phyloP scores from a whole-genome alignment of 805 yeast genomes.

The Clavispora fructus region DNA sequence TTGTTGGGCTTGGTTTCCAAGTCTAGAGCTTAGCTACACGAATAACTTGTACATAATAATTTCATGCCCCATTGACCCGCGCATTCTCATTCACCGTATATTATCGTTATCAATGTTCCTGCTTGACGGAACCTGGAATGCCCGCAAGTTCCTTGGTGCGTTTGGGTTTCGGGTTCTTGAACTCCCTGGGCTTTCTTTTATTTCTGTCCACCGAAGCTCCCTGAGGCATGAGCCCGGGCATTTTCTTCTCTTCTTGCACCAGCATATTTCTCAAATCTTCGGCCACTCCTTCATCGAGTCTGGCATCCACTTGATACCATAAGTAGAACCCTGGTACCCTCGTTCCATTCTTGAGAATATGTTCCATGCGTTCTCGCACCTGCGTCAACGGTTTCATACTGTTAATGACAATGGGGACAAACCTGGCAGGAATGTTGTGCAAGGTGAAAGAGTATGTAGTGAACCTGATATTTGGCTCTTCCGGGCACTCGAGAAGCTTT shows the following conservation, averaged over 20 bases:
- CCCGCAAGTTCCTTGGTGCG: slow-evolving; percentile 10
- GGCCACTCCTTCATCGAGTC: slow-evolving; percentile 60
- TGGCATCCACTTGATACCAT: slow-evolving; percentile 83
- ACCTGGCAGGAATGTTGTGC: slow-evolving; percentile 59
- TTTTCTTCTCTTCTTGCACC: slow-evolving; percentile 47
- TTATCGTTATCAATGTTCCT: not conserved
- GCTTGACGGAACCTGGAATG: not conserved
- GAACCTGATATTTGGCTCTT: slow-evolving; percentile 41
- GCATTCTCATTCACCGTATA: not conserved
- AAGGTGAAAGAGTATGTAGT: slow-evolving; percentile 66
- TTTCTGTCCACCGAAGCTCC: slow-evolving; percentile 15
- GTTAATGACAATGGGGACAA: slow-evolving; percentile 57
- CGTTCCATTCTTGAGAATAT: slow-evolving; percentile 53
- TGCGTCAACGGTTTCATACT: slow-evolving; percentile 56
- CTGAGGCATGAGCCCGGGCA: slow-evolving; percentile 29
- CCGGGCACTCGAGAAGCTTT: slow-evolving; percentile 24
- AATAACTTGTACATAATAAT: not conserved
- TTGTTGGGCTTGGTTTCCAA: slow-evolving; percentile 16
- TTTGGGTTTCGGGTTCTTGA: slow-evolving; percentile 15
- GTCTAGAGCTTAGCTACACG: slow-evolving; percentile 6
- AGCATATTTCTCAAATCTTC: slow-evolving; percentile 58
- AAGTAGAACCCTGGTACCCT: slow-evolving; percentile 58
- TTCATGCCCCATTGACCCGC: not conserved
- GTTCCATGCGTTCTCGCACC: slow-evolving; percentile 58
- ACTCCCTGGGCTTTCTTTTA: slow-evolving; percentile 31